Base-by-base conservation (phyloP, 139 green algal genomes). In the Pleodorina starrii region DNA sequence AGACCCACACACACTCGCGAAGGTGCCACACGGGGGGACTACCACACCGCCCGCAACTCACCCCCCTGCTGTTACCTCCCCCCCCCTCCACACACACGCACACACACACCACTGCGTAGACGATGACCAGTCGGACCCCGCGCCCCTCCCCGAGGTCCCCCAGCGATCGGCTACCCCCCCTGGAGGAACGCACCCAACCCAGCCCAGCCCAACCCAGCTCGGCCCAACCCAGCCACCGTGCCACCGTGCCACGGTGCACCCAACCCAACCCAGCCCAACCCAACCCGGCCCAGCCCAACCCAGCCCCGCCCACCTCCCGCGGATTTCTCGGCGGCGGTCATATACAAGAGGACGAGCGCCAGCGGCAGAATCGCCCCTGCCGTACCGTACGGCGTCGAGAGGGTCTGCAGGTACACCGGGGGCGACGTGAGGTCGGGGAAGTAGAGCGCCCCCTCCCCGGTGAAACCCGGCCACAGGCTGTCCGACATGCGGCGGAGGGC, bases 381-480 rank as follows among this genome's bases (percentile, higher is more conserved):
- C 16, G 86, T 93, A 69, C 90, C 90, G 60, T 66, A 93, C 10
- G 90, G 90, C 14, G 90, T 93, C 11, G 85, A 89, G 16, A 91
- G n/a, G 5, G 86, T 89, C 12, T 74, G 42, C 40, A 90, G 60
- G 81, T 80, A 90, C 29, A 93, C 43, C 0, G 90, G 80, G 32
- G 85, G 90, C 38, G 63, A 50, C 5, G 86, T 91, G 46, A 93
- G 90, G 74, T 93, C 90, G 0, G 48, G 46, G 60, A 90, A 87
- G 60, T 72, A 85, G 25, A 83, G 60, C 48, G 60, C 9, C 44
- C 90, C 90, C 72, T 90, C 80, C 0, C 6, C 54, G 21, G 60
- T 75, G 27, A 93, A 60, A 10, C 90, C 90, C 0, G 90, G 90
- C 90, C 90, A 93, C 72, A 91, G 40, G 72, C 36, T 79, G 35